These are phyloP conservation scores for Sodiomyces alkalinus DNA, from an alignment of 2,329 filamentous ascomycete genomes.

Conservation along the genomic window DNA sequence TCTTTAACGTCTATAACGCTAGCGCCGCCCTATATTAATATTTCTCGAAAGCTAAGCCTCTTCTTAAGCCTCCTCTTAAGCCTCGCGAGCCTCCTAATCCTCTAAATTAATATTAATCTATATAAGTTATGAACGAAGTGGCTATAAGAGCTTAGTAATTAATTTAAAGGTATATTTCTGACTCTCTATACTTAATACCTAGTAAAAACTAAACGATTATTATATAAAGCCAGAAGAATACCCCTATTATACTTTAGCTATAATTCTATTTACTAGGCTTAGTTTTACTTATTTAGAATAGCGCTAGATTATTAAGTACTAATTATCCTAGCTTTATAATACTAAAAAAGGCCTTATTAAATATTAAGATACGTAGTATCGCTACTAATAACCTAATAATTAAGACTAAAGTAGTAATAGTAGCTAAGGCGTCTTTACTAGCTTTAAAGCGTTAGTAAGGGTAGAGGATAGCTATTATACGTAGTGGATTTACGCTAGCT, in stretches of 20 bases:
- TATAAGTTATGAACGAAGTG: not conserved
- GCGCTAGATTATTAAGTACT: not conserved
- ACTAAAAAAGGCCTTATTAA: not conserved
- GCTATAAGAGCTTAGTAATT: not conserved
- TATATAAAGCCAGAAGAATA: not conserved
- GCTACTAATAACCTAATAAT: not conserved
- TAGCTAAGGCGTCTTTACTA: not conserved
- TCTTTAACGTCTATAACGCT: too few relatives aligned
- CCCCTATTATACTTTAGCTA: not conserved
- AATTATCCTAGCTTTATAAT: too few relatives aligned
- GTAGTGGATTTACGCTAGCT: not conserved
- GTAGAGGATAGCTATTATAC: not conserved
- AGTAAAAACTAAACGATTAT: not conserved
- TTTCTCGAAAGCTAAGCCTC: too few relatives aligned
- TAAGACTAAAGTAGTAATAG: not conserved
- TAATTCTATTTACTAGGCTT: not conserved
- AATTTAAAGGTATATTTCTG: not conserved
- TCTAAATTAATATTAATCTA: not conserved
- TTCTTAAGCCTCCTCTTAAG: too few relatives aligned
- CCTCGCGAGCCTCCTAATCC: too few relatives aligned
- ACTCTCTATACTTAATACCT: not conserved
- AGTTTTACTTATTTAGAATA: not conserved
- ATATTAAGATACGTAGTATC: not conserved
- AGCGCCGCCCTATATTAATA: too few relatives aligned
- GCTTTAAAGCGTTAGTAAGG: not conserved